Conservation (phyloP, 2,329 filamentous ascomycete species). For the Peltaster fructicola region DNA sequence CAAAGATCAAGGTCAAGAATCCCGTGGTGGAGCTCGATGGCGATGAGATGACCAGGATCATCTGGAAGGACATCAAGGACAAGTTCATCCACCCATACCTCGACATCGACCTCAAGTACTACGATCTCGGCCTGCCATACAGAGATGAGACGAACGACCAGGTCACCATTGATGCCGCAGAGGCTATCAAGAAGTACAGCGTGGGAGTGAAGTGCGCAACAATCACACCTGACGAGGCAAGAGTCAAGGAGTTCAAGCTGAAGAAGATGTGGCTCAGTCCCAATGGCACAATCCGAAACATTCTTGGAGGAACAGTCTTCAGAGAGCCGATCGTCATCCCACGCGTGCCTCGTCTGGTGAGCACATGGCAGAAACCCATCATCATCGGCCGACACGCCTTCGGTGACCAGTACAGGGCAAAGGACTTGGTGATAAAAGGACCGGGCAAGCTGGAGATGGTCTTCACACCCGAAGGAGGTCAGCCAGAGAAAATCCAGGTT, state of each 20-base stretch:
- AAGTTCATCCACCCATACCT: slow-evolving; percentile 95
- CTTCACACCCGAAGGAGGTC: slow-evolving; percentile 66
- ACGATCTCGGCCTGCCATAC: slow-evolving; percentile 58
- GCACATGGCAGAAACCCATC: slow-evolving; percentile 97
- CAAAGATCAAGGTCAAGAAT: slow-evolving; percentile 99
- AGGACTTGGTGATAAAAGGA: slow-evolving; percentile 69
- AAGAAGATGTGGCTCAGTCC: slow-evolving; percentile 99
- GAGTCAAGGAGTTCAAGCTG: slow-evolving; percentile 94
- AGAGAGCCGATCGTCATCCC: slow-evolving; percentile 96
- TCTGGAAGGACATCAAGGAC: slow-evolving; percentile 98
- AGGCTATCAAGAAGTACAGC: slow-evolving; percentile 97
- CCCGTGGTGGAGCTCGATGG: slow-evolving; percentile 95
- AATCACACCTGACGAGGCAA: slow-evolving; percentile 92
- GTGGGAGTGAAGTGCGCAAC: slow-evolving; percentile 99
- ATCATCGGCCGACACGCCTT: slow-evolving; percentile 98
- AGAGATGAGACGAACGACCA: slow-evolving; percentile 91
- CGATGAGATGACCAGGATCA: slow-evolving; percentile 91
- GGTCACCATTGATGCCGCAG: slow-evolving; percentile 85
- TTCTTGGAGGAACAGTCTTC: slow-evolving; percentile 86
- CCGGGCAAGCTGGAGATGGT: slow-evolving; percentile 87
- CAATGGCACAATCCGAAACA: slow-evolving; percentile 68
- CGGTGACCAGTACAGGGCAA: slow-evolving; percentile 95
- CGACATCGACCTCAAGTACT: slow-evolving; percentile 77
- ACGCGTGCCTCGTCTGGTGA: slow-evolving; percentile 78
- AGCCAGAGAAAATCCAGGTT: slow-evolving; percentile 75